phyloP scores from a whole-genome alignment of 2,329 filamentous ascomycete species.

The Thermoascus crustaceus region DNA sequence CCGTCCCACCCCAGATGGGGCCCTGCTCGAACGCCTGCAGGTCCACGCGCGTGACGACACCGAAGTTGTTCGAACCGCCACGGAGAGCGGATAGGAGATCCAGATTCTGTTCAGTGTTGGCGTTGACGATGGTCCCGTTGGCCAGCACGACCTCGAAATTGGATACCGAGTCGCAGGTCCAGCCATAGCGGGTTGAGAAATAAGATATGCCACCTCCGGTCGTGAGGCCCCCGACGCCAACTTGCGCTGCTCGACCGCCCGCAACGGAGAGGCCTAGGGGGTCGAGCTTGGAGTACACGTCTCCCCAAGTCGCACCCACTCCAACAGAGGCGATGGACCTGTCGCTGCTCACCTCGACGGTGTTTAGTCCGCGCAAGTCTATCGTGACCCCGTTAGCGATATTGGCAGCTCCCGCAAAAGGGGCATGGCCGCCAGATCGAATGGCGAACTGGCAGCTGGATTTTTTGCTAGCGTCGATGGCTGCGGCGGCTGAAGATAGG shows the following conservation, averaged over 20 bases:
- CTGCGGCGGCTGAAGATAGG: neutral
- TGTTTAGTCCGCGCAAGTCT: slow-evolving; percentile 8
- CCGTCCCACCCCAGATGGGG: slow-evolving; percentile 4
- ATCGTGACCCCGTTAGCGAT: slow-evolving; percentile 11
- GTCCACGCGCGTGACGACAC: slow-evolving; percentile 23
- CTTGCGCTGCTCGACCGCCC: slow-evolving; percentile 15
- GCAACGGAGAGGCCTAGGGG: slow-evolving; percentile 11
- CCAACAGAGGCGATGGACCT: slow-evolving; percentile 5
- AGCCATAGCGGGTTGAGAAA: slow-evolving; percentile 15
- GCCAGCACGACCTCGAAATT: slow-evolving; percentile 31
- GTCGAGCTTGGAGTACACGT: slow-evolving; percentile 12
- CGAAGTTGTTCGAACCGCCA: slow-evolving; percentile 30
- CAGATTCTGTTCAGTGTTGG: slow-evolving; percentile 16
- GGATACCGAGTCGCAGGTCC: slow-evolving; percentile 23
- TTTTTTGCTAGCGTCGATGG: neutral
- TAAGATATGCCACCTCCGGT: slow-evolving; percentile 13
- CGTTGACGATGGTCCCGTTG: slow-evolving; percentile 24
- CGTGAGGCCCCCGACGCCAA: slow-evolving; percentile 19
- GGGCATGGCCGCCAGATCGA: slow-evolving; percentile 10
- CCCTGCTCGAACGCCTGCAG: slow-evolving; percentile 12
- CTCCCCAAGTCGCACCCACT: slow-evolving; percentile 9
- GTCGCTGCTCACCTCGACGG: neutral
- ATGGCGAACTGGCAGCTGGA: slow-evolving; percentile 13
- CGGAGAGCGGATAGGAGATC: slow-evolving; percentile 26
- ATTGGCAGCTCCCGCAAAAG: slow-evolving; percentile 8